Base-by-base conservation (phyloP, 345 rosid genomes). In the Clausena lansium region DNA sequence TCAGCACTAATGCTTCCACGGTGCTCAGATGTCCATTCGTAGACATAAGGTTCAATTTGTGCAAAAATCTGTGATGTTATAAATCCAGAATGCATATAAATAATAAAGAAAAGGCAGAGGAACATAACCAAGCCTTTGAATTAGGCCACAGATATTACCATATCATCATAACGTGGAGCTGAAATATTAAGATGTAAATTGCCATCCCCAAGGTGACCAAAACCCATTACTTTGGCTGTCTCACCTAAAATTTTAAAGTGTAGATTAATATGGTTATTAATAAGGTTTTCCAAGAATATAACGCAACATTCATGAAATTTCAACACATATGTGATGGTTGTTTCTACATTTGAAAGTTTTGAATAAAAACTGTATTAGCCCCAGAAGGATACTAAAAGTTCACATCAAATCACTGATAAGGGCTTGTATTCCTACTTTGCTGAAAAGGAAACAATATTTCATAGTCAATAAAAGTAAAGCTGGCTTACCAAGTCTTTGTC, bases 1-100 rank as follows among this genome's bases (percentile, higher is more conserved):
- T 96, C 98, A 0, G 99, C 99, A 75, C 99, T 94, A 82, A 92
- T 94, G 81, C 99, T 95, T 67, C 99, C 98, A 28, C 88, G 86
- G 83, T 91, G 93, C 78, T 86, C 85, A 19, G 98, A 90, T 75
- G 98, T 96, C 99, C 98, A 96, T 83, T 94, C 94, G 50, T 96
- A 94, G 58, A 96, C 95, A 76, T 80, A 92, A 2, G 99, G 99
- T 79, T 96, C 98, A 32, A 96, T 87, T 81, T 87, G 89, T 41
- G 89, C 85, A 68, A 94, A 86, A 84, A 94, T 81, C 99, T 96
- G 91, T 78, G 77, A 81, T 39, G 15, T 59, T 67, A 39, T 52
- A 55, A 19, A 70, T 54, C 61, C 36, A 66, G 13, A 32, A 58
- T 14, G 52, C 36, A 47, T 32, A 33, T 73, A 61, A 58, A 33